Evolutionary conservation across 2,329 filamentous ascomycete species (phyloP).

Genomic region (Aspergillus pseudonomiae): DNA sequence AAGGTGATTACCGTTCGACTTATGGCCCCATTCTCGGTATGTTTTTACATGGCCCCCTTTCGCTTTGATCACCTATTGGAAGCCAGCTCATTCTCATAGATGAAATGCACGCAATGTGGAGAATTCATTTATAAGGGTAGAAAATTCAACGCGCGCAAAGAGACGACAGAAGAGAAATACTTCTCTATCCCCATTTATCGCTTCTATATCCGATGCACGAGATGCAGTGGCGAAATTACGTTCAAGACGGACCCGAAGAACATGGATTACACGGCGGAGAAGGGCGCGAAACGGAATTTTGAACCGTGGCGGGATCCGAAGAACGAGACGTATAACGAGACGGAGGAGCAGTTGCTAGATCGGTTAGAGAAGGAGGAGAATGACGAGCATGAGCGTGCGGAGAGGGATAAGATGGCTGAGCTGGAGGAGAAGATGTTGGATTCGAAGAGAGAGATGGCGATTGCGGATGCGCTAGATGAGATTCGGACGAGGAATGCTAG

Average conservation of each 20-base stretch:
- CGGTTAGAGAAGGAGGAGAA: slow-evolving; percentile 76
- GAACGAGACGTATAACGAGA: slow-evolving; percentile 65
- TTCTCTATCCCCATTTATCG: slow-evolving; percentile 83
- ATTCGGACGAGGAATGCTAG: slow-evolving; percentile 89
- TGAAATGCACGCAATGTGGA: slow-evolving; percentile 66
- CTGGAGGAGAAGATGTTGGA: slow-evolving; percentile 92
- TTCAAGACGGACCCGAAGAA: slow-evolving; percentile 95
- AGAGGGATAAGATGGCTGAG: slow-evolving; percentile 91
- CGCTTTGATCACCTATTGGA: background rate
- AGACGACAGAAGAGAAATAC: slow-evolving; percentile 89
- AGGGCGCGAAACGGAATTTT: slow-evolving; percentile 87
- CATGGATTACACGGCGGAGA: slow-evolving; percentile 82
- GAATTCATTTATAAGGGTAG: slow-evolving; percentile 91
- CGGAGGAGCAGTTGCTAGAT: slow-evolving; percentile 83
- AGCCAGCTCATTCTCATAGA: slow-evolving; percentile 34
- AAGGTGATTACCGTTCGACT: slow-evolving; percentile 84
- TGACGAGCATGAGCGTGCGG: slow-evolving; percentile 65
- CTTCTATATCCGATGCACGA: slow-evolving; percentile 89
- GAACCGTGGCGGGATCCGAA: slow-evolving; percentile 82
- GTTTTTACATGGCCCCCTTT: background rate
- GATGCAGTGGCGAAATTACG: slow-evolving; percentile 83
- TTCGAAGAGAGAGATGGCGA: slow-evolving; percentile 92
- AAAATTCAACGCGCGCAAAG: slow-evolving; percentile 95
- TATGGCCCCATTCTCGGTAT: slow-evolving; percentile 76
- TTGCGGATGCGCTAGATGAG: slow-evolving; percentile 93